These are phyloP conservation scores for Tylopilus sp. DNA, from an alignment of 768 basidiomycete genomes.

Conservation along the genomic window DNA sequence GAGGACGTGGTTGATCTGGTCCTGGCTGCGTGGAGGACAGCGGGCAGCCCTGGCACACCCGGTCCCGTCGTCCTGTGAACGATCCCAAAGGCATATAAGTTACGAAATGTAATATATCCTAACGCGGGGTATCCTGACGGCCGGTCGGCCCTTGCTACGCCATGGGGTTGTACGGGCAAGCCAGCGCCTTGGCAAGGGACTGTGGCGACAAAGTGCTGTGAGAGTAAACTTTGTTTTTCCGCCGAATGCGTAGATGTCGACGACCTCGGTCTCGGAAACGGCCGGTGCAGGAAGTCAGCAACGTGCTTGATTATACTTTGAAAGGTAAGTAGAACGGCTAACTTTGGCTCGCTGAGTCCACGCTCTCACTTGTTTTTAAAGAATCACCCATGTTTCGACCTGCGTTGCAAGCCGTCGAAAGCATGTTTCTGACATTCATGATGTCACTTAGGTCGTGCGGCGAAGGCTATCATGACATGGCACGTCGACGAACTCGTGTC, in stretches of 20 bases:
- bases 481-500: too few relatives aligned
- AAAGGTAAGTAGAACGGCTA: too few relatives aligned
- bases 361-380: too few relatives aligned
- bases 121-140: not conserved
- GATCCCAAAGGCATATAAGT: not conserved
- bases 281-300: not conserved
- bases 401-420: too few relatives aligned
- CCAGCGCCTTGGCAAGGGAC: too few relatives aligned
- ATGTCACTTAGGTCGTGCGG: too few relatives aligned
- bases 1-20: constrained; percentile 80
- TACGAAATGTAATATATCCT: constrained; percentile 6
- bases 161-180: too few relatives aligned
- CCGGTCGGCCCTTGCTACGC: too few relatives aligned
- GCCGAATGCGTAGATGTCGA: not conserved
- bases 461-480: too few relatives aligned
- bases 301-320: too few relatives aligned
- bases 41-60: constrained; percentile 67
- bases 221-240: not conserved
- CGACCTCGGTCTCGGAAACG: not conserved
- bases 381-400: not conserved
- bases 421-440: too few relatives aligned
- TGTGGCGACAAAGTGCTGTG: not conserved
- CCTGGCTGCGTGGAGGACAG: constrained; percentile 83
- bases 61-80: constrained; percentile 34
- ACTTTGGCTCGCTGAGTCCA: too few relatives aligned